Evolutionary conservation across 495 filamentous ascomycete genomes (phyloP).

Genomic region (Annulohypoxylon maeteangense): DNA sequence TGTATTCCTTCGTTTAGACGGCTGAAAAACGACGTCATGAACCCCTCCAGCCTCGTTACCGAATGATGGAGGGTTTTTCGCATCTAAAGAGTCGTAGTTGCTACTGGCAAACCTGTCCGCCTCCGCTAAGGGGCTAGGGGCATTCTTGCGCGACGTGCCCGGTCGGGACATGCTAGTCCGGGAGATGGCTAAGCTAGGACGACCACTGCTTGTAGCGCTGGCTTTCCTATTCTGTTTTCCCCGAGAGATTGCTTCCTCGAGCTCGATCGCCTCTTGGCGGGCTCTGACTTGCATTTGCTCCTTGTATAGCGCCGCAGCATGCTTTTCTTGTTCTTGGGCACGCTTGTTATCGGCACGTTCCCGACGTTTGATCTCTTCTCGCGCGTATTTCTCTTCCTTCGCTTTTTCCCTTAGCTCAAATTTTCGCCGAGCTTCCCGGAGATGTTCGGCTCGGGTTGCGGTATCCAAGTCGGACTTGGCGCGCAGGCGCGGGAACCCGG

Average conservation of each 20-base stretch:
- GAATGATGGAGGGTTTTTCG: constrained; percentile 42
- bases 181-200: constrained; percentile 45
- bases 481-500: constrained; percentile 62
- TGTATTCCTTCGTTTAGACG: constrained; percentile 49
- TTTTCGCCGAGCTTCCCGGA: constrained; percentile 63
- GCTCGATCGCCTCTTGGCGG: constrained; percentile 42
- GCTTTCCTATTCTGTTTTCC: constrained; percentile 49
- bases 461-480: constrained; percentile 63
- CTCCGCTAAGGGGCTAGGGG: constrained; percentile 44
- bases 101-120: constrained; percentile 51
- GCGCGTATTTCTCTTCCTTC: constrained; percentile 66
- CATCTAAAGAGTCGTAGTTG: constrained; percentile 55
- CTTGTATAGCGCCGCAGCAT: constrained; percentile 42
- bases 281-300: constrained; percentile 41
- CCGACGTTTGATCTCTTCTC: constrained; percentile 63
- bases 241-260: constrained; percentile 43
- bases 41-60: constrained; percentile 39
- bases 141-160: constrained; percentile 52
- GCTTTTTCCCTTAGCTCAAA: constrained; percentile 64
- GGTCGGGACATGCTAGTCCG: constrained; percentile 50
- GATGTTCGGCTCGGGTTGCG: constrained; percentile 56
- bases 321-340: constrained; percentile 55
- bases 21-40: constrained; percentile 50
- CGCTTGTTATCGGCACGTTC: constrained; percentile 60
- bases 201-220: constrained; percentile 49